Base-by-base conservation (phyloP, 495 filamentous ascomycete species). In the Aspergillus incahuasiensis region DNA sequence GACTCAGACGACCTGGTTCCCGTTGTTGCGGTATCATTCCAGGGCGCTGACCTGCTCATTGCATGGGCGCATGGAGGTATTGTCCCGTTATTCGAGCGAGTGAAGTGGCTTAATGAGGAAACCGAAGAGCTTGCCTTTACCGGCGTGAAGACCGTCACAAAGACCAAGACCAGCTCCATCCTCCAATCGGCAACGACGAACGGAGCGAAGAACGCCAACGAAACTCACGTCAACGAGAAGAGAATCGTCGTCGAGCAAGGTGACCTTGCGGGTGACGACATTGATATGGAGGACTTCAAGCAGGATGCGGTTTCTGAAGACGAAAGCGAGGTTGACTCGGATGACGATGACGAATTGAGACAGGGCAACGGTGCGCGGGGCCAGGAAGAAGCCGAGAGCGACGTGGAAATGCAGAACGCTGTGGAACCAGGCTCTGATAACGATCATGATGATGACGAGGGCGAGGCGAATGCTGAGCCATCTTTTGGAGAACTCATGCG, bases 401-500 rank as follows among this genome's bases (percentile, higher is more conserved):
- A 80, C 51, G 64, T 77, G 48, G 74, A 72, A 13, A 74, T 75
- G 72, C 55, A 71, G 20, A 74, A 73, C 44, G 70, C 61, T 13
- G 59, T 55, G 7, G 73, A 65, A 1, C 67, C 63, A 5, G 69
- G 73, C 34, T 60, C 72, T n/a, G 73, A 69, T 9, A 67, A 74
- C 40, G 41, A 47, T 8, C 68, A 74, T 32, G 38, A 56, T 16
- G 54, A 50, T 20, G 71, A 72, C 18, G 74, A 75, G 48, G 78
- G 78, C 13, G 75, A 74, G 52, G 69, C 80, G 21, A 67, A 74
- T 6, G 79, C 72, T 16, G 86, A 88, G 64, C 90, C 89, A 7
- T 88, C 91, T 1, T 95, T 98, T 66, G 91, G 89, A 50, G 94
- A 98, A 60, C 79, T 95, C 42, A 78, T 95, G 43, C 84, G 85